Evolutionary conservation across 148 eudicot species (phyloP).

Genomic region (Persicaria maculosa): DNA sequence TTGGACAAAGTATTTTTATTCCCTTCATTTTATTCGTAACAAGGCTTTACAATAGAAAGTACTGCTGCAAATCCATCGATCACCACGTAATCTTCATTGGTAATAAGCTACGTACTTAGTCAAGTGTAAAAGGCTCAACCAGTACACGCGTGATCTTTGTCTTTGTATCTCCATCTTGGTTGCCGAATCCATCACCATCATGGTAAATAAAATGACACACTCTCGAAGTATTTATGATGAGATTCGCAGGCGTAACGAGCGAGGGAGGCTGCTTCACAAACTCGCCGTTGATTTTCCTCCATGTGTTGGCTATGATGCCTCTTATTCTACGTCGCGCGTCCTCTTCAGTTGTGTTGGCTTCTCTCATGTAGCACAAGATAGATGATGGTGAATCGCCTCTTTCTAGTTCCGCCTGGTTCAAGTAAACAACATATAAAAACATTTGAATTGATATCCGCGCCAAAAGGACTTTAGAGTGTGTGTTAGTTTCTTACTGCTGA

Average conservation of each 20-base stretch:
- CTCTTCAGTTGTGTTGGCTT: slow-evolving; percentile 33
- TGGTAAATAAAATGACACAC: slow-evolving; percentile 42
- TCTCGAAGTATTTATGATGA: slow-evolving; percentile 31
- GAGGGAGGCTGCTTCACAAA: slow-evolving; percentile 11
- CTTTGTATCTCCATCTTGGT: slow-evolving; percentile 28
- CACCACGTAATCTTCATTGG: too few species aligned
- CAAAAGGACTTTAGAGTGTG: too few species aligned
- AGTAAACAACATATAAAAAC: neutral
- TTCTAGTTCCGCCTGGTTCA: slow-evolving; percentile 33
- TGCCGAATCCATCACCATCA: slow-evolving; percentile 45
- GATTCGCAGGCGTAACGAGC: slow-evolving; percentile 15
- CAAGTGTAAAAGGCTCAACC: slow-evolving; percentile 21
- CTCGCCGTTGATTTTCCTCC: slow-evolving; percentile 33
- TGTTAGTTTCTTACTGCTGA: slow-evolving; percentile 21
- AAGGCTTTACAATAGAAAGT: too few species aligned
- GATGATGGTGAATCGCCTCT: slow-evolving; percentile 51
- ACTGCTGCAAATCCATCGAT: too few species aligned
- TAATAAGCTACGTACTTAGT: neutral
- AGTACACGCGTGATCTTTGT: slow-evolving; percentile 24
- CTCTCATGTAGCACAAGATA: slow-evolving; percentile 41
- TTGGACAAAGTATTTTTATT: too few species aligned
- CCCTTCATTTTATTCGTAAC: too few species aligned
- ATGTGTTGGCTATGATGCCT: slow-evolving; percentile 23
- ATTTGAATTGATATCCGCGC: neutral
- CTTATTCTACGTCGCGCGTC: slow-evolving; percentile 28